Conservation (phyloP, 805 yeast genomes). For the Zygotorulaspora chibaensis region DNA sequence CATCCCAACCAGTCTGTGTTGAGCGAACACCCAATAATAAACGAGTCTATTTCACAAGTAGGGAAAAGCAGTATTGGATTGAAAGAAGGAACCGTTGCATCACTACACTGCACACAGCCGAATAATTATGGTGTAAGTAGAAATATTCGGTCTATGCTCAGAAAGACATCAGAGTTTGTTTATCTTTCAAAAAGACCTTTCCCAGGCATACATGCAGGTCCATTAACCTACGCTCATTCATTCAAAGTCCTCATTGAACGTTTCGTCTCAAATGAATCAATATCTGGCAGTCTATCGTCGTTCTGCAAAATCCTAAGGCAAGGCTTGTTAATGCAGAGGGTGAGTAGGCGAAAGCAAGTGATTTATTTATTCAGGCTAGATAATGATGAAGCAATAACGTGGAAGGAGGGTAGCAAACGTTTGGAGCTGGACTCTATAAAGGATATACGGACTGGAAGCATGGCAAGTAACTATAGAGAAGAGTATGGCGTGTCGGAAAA, state of each 20-base stretch:
- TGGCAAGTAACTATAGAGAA: constrained; percentile 81
- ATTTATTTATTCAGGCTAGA: constrained; percentile 23
- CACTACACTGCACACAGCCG: not conserved
- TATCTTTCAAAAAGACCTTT: constrained; percentile 5
- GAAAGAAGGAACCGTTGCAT: not conserved
- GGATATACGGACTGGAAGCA: constrained; percentile 47
- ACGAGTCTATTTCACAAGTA: not conserved
- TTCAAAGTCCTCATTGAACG: constrained; percentile 16
- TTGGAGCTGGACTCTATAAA: constrained; percentile 33
- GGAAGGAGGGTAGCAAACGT: constrained; percentile 30
- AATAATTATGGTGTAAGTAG: constrained; percentile 6
- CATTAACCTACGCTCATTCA: constrained; percentile 24
- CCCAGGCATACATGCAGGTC: constrained; percentile 18
- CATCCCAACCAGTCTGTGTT: too few relatives aligned
- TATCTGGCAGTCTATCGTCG: constrained; percentile 9
- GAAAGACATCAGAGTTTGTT: constrained; percentile 16
- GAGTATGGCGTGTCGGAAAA: constrained; percentile 72
- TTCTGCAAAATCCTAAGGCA: constrained; percentile 14
- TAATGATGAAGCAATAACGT: constrained; percentile 20
- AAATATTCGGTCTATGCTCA: constrained; percentile 15
- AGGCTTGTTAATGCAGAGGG: constrained; percentile 27
- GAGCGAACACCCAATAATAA: too few relatives aligned
- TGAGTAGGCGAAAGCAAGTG: constrained; percentile 31
- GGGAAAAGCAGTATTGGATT: not conserved
- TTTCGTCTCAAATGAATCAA: constrained; percentile 6